phyloP scores from a whole-genome alignment of 108 stramenopile genomes.

The Cyclotella distinguenda region DNA sequence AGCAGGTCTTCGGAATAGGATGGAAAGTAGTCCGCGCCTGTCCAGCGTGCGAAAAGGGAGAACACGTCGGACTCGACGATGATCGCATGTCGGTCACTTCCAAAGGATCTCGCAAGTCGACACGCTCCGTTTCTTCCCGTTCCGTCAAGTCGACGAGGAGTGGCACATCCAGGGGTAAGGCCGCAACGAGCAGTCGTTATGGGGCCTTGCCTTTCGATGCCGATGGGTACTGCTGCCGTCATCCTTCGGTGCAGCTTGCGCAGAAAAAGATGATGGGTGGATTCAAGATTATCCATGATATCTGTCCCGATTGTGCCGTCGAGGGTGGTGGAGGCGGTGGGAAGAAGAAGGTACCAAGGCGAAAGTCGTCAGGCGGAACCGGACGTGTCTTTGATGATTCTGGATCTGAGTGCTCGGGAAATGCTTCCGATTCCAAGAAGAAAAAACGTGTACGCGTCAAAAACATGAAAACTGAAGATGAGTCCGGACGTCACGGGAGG shows the following conservation, averaged over 20 bases:
- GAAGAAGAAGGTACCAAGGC: conserved; percentile 13
- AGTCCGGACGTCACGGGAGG: conserved; percentile 34
- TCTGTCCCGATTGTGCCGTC: conserved; percentile 32
- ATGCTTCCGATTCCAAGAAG: conserved; percentile 22
- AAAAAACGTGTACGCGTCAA: conserved; percentile 27
- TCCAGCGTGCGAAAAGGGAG: conserved; percentile 24
- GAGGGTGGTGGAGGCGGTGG: conserved; percentile 17
- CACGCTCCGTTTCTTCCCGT: neutral
- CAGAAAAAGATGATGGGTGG: conserved; percentile 44
- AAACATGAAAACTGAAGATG: conserved; percentile 43
- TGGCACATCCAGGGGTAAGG: conserved; percentile 19
- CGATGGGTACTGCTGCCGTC: conserved; percentile 43
- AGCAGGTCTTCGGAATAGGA: conserved; percentile 30
- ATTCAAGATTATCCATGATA: conserved; percentile 36
- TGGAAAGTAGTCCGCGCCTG: conserved; percentile 37
- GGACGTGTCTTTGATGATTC: conserved; percentile 14
- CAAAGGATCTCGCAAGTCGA: conserved; percentile 24
- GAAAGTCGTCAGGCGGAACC: conserved; percentile 15
- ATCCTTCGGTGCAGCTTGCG: conserved; percentile 40
- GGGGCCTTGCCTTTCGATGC: conserved; percentile 42
- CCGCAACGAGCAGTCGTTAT: conserved; percentile 21
- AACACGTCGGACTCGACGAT: conserved; percentile 23
- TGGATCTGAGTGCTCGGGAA: conserved; percentile 9
- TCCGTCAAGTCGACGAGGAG: too few species aligned
- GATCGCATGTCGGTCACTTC: conserved; percentile 31